Conservation (phyloP, 495 filamentous ascomycete species). For the Symbiotaphrina buchneri region DNA sequence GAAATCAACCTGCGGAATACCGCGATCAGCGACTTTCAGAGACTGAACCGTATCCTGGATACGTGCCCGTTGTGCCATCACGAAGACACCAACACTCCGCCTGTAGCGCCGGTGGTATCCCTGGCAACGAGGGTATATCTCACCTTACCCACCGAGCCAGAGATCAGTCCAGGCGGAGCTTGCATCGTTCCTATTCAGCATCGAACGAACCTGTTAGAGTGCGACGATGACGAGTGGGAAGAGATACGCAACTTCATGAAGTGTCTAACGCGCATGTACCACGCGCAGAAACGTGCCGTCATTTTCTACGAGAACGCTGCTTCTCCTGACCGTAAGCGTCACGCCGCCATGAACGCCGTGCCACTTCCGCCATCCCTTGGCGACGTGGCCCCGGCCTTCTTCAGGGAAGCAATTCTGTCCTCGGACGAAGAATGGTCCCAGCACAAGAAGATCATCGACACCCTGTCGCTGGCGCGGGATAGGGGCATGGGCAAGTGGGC, state of each 20-base stretch:
- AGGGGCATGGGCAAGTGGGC: constrained; percentile 48
- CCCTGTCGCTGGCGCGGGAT: constrained; percentile 36
- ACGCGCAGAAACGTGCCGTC: constrained; percentile 72
- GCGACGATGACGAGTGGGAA: constrained; percentile 98
- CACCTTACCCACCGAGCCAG: constrained; percentile 75
- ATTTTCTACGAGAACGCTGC: constrained; percentile 97
- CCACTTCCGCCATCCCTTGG: constrained; percentile 75
- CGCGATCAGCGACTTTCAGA: constrained; percentile 74
- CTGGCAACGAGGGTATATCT: constrained; percentile 73
- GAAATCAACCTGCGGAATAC: constrained; percentile 76
- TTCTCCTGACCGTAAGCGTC: constrained; percentile 48
- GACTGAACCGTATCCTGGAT: constrained; percentile 73
- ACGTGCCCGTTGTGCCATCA: constrained; percentile 82
- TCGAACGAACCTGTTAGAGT: constrained; percentile 75
- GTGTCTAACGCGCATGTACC: constrained; percentile 76
- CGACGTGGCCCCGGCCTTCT: constrained; percentile 82
- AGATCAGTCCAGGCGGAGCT: constrained; percentile 62
- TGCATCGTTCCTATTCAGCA: constrained; percentile 82
- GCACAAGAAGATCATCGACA: constrained; percentile 86
- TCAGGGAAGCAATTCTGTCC: constrained; percentile 78
- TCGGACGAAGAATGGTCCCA: constrained; percentile 86
- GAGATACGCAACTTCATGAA: constrained; percentile 98
- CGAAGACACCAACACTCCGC: constrained; percentile 63
- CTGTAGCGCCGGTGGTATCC: constrained; percentile 76
- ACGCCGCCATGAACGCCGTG: constrained; percentile 70